These are phyloP conservation scores for Physcomitrellopsis africana DNA, from an alignment of 225 moss, liverwort and hornwort genomes.

Conservation along the genomic window DNA sequence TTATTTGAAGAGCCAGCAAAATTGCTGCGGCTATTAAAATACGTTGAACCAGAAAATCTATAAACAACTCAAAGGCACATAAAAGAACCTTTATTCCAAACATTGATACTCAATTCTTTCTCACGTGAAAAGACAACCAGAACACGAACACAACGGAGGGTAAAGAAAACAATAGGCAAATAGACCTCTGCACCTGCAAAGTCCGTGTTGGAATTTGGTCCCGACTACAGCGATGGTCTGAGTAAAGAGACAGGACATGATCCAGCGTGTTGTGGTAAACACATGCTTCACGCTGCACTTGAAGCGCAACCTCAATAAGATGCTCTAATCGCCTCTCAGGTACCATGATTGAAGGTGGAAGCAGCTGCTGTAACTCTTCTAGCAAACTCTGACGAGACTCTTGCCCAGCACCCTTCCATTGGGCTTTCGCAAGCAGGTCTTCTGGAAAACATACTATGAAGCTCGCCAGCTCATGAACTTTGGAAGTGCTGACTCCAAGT, in stretches of 20 bases:
- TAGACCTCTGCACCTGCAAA: conserved; percentile 66
- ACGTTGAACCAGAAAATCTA: conserved; percentile 13
- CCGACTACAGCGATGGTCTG: conserved; percentile 95
- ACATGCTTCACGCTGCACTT: conserved; percentile 92
- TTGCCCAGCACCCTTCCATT: conserved; percentile 86
- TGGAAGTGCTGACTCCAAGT: conserved; percentile 79
- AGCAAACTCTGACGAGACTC: conserved; percentile 81
- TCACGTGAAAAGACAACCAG: conserved; percentile 4
- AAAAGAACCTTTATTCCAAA: background rate
- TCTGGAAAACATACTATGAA: conserved; percentile 89
- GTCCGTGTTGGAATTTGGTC: conserved; percentile 96
- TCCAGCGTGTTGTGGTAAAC: conserved; percentile 94
- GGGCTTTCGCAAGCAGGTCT: conserved; percentile 85
- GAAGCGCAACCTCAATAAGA: conserved; percentile 93
- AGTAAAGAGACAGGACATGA: conserved; percentile 89
- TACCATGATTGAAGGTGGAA: conserved; percentile 97
- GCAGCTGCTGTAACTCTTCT: conserved; percentile 89
- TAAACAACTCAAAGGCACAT: conserved; percentile 9
- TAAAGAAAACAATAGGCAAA: conserved; percentile 22
- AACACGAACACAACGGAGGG: conserved; percentile 7
- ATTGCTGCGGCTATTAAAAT: conserved; percentile 10
- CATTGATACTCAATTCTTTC: background rate
- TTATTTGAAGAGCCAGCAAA: conserved; percentile 28
- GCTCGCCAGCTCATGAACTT: conserved; percentile 91
- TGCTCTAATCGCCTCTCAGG: conserved; percentile 97